Evolutionary conservation across 1,139 yeast genomes (phyloP), one percentile per base, ranked within the genome.

Genomic region (Candida pseudoviswanathii): DNA sequence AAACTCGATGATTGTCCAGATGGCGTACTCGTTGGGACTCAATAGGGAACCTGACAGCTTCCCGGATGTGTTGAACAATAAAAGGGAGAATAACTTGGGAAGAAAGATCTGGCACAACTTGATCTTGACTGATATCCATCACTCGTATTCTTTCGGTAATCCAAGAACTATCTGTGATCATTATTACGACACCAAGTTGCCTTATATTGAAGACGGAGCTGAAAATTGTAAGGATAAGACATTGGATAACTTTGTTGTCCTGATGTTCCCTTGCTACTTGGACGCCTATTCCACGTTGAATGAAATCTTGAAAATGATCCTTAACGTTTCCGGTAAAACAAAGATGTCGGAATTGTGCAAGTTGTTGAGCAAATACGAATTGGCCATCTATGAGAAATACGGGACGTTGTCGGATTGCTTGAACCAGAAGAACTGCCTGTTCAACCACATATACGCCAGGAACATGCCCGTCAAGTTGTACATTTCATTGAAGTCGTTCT

Each of bases 61-160:
- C 47, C 46, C 53, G 2, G 62, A 58, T 26, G 47, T 54, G 2
- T 51, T 59, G 48, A 46, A 56, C 51, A 63, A 70, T 53, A 61
- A 65, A 43, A 61, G 62, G 45, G 51, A 64, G 25, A 69, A 75
- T 45, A 71, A 73, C 56, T 59, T 75, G 22, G 73, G 75, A 61
- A 68, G 87, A 56, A 81, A 80, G 52, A 70, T 81, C 2, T 83
- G 86, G 86, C 72, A 73, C 56, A 61, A 54, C 32, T 50, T 70
- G 25, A 55, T 62, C 2, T 42, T 64, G 25, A 53, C 53, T 37
- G 78, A 73, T 54, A 40, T 65, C 2, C 61, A 66, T 49, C 57
- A 61, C 39, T 64, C 68, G 7, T 67, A 58, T 49, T 48, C 64
- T 3, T 68, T 61, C 51, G 78, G 78, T 2, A 62, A 57, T 26